Evolutionary conservation across 169 alveolate genomes (phyloP), one percentile per base, ranked within the genome.

Genomic region (Neospora caninum): DNA sequence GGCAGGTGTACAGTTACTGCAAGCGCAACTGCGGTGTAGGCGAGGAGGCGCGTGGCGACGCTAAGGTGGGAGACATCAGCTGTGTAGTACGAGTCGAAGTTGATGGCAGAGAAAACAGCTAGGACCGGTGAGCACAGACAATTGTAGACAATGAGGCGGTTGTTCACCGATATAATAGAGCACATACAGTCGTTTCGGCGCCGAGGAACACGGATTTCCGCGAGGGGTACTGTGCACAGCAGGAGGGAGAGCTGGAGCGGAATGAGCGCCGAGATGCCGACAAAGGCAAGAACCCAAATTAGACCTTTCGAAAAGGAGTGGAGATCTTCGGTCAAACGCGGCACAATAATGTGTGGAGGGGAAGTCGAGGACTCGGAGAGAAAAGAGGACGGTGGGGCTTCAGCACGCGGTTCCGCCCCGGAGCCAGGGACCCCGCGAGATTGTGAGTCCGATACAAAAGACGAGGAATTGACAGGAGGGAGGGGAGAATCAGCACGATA

Each of bases 71-170:
- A 10, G 39, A 9, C 31, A 43, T 78, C 86, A 7, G 86, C 86
- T 0, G 86, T 78, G 45, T 78, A 78, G 45, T 78, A 78, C 27
- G 86, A 78, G 42, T 16, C 45, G 42, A 78, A 78, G 42, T 78
- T 78, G 39, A 29, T 20, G 49, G 86, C 86, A n/a, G 86, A 78
- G 86, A 78, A n/a, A 22, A 78, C 86, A 78, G 86, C 86, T 7
- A 78, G 42, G 45, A n/a, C 86, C 1, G 86, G 86, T 0, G 86
- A 13, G 45, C 86, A 78, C 10, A 78, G 86, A 38, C 86, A 78
- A n/a, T 78, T 78, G 86, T 78, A 78, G 86, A 78, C 86, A 22
- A n/a, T 78, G 9, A 78, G 2, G 45, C 86, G 86, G 45, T n/a
- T 78, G 45, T 38, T 78, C 45, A 78, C 86, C 22, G 86, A 78